phyloP scores from a whole-genome alignment of 768 basidiomycete genomes.

The Russula sp. region DNA sequence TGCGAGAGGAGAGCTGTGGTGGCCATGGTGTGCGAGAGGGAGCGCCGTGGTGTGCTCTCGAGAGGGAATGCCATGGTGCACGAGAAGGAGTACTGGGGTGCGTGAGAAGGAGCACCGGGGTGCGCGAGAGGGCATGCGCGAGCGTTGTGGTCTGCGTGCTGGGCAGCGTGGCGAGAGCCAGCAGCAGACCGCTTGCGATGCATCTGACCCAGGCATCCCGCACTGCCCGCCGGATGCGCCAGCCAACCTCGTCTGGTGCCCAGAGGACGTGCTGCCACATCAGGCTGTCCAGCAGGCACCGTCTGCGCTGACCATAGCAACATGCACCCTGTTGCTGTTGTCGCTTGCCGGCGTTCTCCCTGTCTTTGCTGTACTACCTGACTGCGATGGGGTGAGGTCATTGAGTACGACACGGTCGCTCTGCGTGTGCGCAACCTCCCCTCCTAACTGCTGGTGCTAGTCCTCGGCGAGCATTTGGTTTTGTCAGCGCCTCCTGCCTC shows the following conservation, averaged over 20 bases:
- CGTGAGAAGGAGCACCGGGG: too few species aligned
- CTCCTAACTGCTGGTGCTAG: too few species aligned
- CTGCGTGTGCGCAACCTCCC: neutral
- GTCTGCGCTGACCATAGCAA: conserved; percentile 9
- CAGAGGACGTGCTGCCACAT: conserved; percentile 20
- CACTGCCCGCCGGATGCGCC: conserved; percentile 13
- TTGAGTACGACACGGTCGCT: neutral
- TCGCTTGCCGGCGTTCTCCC: neutral
- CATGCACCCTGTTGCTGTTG: conserved; percentile 8
- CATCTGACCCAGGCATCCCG: conserved; percentile 16
- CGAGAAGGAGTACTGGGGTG: too few species aligned
- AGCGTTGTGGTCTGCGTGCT: conserved; percentile 24
- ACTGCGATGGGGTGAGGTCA: neutral
- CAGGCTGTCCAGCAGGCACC: neutral
- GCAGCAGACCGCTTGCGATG: conserved; percentile 13
- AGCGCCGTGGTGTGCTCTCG: too few species aligned
- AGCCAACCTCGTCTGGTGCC: conserved; percentile 20
- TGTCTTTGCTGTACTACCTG: neutral
- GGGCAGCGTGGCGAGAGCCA: conserved; percentile 15
- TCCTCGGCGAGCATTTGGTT: too few species aligned
- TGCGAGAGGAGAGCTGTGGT: too few species aligned
- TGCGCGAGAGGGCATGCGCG: neutral
- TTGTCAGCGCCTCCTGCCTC: too few species aligned
- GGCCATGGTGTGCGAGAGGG: too few species aligned
- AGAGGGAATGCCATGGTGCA: too few species aligned